A percentile compares a stretch with the other conserved stretches of the same genome.
These are phyloP conservation scores for Iberis amara DNA, from an alignment of 441 rosid genomes.

Conservation along the genomic window DNA sequence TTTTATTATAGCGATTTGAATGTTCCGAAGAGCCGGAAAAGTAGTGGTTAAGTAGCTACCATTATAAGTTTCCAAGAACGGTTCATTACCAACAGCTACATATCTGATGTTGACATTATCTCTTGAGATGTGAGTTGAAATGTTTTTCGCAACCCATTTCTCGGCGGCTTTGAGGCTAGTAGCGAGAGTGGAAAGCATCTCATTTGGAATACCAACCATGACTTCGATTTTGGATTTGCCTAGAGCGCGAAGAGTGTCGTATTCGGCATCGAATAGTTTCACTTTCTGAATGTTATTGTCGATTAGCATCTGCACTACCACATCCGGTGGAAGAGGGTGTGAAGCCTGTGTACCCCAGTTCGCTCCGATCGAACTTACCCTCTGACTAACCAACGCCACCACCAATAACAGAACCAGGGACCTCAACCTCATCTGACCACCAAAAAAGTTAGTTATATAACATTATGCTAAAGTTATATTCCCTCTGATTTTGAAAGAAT, in stretches of 20 bases:
- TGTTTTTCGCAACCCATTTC: constrained; percentile 85
- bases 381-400: constrained; percentile 32
- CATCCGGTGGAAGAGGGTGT: constrained; percentile 67
- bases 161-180: constrained; percentile 65
- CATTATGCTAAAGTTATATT: too few relatives aligned
- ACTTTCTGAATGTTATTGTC: constrained; percentile 72
- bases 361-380: constrained; percentile 64
- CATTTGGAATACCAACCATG: constrained; percentile 97
- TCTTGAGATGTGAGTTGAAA: constrained; percentile 50
- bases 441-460: too few relatives aligned
- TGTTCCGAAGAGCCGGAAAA: constrained; percentile 73
- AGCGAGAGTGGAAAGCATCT: constrained; percentile 66
- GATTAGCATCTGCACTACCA: constrained; percentile 53
- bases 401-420: constrained; percentile 6
- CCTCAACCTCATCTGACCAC: background rate
- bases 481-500: too few relatives aligned
- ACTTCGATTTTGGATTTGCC: constrained; percentile 72
- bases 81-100: constrained; percentile 92
- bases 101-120: constrained; percentile 80
- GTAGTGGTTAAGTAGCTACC: constrained; percentile 65
- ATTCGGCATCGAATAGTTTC: constrained; percentile 87
- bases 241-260: constrained; percentile 57
- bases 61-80: constrained; percentile 78
- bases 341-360: constrained; percentile 90
- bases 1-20: constrained; percentile 68